Base-by-base conservation (phyloP, 1,284 basidiomycete species). In the Cerioporus squamosus region DNA sequence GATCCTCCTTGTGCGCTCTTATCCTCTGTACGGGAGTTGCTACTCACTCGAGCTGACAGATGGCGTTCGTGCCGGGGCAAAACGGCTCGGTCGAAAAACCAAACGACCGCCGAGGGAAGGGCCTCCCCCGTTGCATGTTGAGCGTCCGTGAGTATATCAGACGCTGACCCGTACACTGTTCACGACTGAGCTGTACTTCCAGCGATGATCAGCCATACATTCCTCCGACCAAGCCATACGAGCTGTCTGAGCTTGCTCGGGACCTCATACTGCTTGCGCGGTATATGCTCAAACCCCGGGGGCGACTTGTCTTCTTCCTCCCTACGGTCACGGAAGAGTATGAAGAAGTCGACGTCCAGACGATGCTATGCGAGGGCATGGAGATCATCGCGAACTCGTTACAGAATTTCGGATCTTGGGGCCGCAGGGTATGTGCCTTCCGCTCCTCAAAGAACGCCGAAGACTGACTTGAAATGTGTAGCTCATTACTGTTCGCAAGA, bases 361-460 rank as follows among this genome's bases (percentile, higher is more conserved):
- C 86, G 0, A 81, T 88, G 77, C 74, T 89, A 3, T 91, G 90
- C 65, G 88, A 93, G 36, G 95, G 95, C 0, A 95, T 99, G 90
- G 87, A 88, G 67, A 76, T 95, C 15, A 82, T 95, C 29, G 89
- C 91, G 0, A 97, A 98, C 71, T 95, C 93, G 44, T 76, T 95
- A 65, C 97, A 99, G 74, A 90, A 94, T 70, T 99, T 98, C 72
- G 96, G 95, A 14, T 91, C 90, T 39, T 99, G 97, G 97, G 95
- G 95, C 2, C 81, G 97, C 60, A 78, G 95, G 70, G 94, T 95
- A 9, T 10, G 29, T 38, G 24, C 20, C 12, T 18, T 23, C 39
- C 26, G 46, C 23, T 43, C 20, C 33, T 8, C 17, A 2, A 24
- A 9, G 12, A 47, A 38, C 43, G 33, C 2, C 18, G 22, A 20